Percentiles rank a stretch among this genome's conserved stretches.
Conservation (phyloP, 169 alveolate genomes). For the Perkinsus olseni region DNA sequence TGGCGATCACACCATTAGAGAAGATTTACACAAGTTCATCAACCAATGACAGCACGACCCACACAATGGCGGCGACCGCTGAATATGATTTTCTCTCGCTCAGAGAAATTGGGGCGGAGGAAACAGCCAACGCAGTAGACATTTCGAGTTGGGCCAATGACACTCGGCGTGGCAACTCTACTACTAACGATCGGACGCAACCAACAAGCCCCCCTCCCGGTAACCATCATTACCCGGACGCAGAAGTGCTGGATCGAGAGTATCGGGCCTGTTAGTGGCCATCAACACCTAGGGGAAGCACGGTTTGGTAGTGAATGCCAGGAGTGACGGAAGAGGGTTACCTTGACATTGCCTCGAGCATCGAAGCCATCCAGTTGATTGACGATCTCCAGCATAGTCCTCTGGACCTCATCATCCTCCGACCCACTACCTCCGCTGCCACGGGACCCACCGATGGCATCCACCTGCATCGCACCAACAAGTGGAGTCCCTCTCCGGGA, state of each 20-base stretch:
- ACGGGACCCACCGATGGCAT: constrained; percentile 89
- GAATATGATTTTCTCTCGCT: no score
- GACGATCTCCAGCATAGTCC: constrained; percentile 98
- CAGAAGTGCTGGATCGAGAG: constrained; percentile 93
- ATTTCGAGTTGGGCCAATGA: no score
- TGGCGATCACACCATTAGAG: no score
- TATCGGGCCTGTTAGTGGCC: constrained; percentile 97
- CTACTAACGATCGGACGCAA: no score
- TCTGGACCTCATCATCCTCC: constrained; percentile 94
- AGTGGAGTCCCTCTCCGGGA: no score
- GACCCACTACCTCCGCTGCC: constrained; percentile 38
- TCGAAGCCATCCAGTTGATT: constrained; percentile 99
- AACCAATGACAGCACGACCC: no score
- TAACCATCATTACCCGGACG: constrained; percentile 70
- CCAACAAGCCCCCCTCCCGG: no score
- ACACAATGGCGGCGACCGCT: no score
- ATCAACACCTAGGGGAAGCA: constrained; percentile 32
- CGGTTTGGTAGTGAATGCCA: neutral
- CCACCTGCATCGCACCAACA: constrained; percentile 66
- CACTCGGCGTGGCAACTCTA: no score
- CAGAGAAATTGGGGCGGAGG: no score
- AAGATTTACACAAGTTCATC: no score
- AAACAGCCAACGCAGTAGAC: no score
- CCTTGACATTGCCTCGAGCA: constrained; percentile 93
- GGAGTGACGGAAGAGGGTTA: constrained; percentile 23